Conservation (phyloP, 495 filamentous ascomycete species). For the Parachaetomium inaequale region DNA sequence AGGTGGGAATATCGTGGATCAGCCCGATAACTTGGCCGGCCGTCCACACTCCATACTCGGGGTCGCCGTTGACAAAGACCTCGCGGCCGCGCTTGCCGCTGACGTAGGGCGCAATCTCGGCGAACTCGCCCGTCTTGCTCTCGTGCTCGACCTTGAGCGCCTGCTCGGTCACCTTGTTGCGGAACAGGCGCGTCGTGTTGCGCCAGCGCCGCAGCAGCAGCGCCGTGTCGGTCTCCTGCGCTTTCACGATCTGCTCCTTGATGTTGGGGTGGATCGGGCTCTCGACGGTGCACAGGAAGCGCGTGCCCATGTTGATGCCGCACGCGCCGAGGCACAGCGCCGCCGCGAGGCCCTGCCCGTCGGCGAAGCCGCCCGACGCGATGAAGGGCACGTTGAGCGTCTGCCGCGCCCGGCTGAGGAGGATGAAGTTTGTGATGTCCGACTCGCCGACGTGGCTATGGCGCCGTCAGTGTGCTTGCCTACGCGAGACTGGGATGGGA, state of each 20-base stretch:
- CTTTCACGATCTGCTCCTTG: constrained; percentile 86
- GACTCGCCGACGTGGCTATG: constrained; percentile 73
- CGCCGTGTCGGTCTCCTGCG: constrained; percentile 86
- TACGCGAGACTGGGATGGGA: too few relatives aligned
- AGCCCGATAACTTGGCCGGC: constrained; percentile 64
- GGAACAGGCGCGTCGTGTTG: constrained; percentile 85
- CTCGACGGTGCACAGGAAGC: constrained; percentile 92
- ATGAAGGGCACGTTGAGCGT: constrained; percentile 86
- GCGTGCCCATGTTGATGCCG: constrained; percentile 94
- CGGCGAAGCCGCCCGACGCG: constrained; percentile 91
- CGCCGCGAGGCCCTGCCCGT: constrained; percentile 89
- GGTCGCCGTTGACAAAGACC: constrained; percentile 90
- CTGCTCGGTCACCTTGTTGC: constrained; percentile 80
- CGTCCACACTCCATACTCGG: constrained; percentile 78
- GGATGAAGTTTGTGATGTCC: constrained; percentile 97
- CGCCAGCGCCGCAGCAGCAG: constrained; percentile 86
- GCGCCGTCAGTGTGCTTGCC: neutral
- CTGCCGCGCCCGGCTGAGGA: constrained; percentile 82
- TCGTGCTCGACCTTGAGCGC: constrained; percentile 79
- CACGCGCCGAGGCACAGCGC: constrained; percentile 88
- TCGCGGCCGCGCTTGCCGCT: constrained; percentile 87
- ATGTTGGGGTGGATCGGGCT: constrained; percentile 89
- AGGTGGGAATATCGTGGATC: constrained; percentile 63
- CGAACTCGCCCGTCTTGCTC: constrained; percentile 83
- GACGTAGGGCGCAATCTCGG: constrained; percentile 83